Base-by-base conservation (phyloP, 2,329 filamentous ascomycete species). In the Neopestalotiopsis sp. region DNA sequence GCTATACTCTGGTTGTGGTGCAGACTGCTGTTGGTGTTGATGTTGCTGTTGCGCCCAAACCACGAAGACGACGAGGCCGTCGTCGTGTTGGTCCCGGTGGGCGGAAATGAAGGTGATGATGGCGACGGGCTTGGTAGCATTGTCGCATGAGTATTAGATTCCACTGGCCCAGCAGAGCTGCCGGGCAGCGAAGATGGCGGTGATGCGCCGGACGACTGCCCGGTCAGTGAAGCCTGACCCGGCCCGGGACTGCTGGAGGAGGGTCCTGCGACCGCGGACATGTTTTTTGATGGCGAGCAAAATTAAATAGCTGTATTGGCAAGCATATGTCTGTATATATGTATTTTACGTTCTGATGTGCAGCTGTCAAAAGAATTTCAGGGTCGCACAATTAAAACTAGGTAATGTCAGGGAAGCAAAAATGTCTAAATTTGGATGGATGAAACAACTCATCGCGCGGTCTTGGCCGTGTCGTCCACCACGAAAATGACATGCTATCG, bases 31-130 rank as follows among this genome's bases (percentile, higher is more conserved):
- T 32, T 42, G 34, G 14, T 13, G 30, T 30, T 20, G 28, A 5
- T 24, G 30, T 12, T 24, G 17, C 17, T 34, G 34, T 12, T 34
- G 0, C 30, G 59, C 24, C 30, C 59, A 13, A 20, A 32, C 34
- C 40, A 38, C 38, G 49, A 66, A 24, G 42, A 56, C 42, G 40
- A 64, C 10, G 64, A 66, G 2, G 58, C 24, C 24, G 57, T 34
- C 24, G 57, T n/a, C 0, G 57, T 59, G 2, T 38, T 38, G 34
- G 34, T 38, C 34, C 24, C 28, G 0, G 34, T 57, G 9, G 70
- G 69, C 14, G 65, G 71, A 12, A 69, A 70, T 9, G 69, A 70
- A 4, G 70, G 67, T 17, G 72, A 63, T 30, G 70, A 58, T 20
- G 61, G 62, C 13, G 69, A 67, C 34, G 67, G 58, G 59, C 45